Percentiles rank a stretch among this genome's conserved stretches.
Conservation (phyloP, 1,284 basidiomycete genomes). For the Sporisorium iseilematis-ciliati region DNA sequence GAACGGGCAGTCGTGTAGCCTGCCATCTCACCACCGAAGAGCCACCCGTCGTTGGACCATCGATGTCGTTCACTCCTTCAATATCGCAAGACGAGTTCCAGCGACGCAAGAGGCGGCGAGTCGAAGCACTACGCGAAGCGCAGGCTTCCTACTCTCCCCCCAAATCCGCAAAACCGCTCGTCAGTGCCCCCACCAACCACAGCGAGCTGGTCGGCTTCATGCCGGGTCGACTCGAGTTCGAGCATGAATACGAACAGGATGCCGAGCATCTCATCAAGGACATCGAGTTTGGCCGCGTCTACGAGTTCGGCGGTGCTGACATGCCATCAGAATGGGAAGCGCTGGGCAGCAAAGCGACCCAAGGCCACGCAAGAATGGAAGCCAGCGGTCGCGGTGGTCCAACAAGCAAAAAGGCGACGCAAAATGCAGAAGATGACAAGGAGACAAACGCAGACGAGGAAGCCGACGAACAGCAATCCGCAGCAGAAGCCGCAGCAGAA, state of each 20-base stretch:
- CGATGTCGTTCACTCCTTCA: constrained; percentile 52
- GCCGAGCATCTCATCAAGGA: constrained; percentile 96
- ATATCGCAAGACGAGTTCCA: constrained; percentile 65
- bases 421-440: constrained; percentile 51
- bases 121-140: constrained; percentile 59
- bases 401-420: constrained; percentile 55
- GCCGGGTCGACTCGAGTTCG: constrained; percentile 96
- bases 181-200: constrained; percentile 93
- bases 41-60: constrained; percentile 63
- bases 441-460: constrained; percentile 36
- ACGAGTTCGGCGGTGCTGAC: constrained; percentile 83
- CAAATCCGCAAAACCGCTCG: constrained; percentile 77
- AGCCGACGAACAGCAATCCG: constrained; percentile 32
- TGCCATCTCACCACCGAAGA: constrained; percentile 42
- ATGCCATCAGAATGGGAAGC: constrained; percentile 65
- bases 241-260: constrained; percentile 90
- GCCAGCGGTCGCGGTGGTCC: constrained; percentile 77
- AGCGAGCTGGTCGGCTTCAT: constrained; percentile 89
- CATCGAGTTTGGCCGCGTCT: constrained; percentile 90
- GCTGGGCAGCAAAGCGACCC: constrained; percentile 59
- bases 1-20: constrained; percentile 46
- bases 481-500: constrained; percentile 54
- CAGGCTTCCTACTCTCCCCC: constrained; percentile 62
- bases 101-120: constrained; percentile 61
- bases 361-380: constrained; percentile 62